These are phyloP conservation scores for Solanum aculeatissimum DNA, from an alignment of 305 asterid genomes.

Conservation along the genomic window DNA sequence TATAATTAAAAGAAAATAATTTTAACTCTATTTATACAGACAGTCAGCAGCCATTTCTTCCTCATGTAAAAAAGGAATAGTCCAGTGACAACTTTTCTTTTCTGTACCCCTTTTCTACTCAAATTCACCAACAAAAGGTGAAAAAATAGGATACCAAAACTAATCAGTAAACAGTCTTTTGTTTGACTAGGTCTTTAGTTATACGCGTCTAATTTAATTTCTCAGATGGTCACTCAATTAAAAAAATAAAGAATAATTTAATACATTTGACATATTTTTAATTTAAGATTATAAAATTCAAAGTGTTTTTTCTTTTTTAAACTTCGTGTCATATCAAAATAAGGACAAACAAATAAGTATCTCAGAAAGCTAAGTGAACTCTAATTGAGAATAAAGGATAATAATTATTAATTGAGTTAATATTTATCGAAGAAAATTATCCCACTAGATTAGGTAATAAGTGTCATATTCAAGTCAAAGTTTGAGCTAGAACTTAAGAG, in stretches of 20 bases:
- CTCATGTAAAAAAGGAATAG: constrained; percentile 6
- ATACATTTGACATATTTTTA: neutral
- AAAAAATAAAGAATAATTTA: neutral
- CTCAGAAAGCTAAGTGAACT: too few species aligned
- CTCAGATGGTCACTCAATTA: neutral
- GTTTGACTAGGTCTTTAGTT: neutral
- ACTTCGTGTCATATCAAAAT: neutral
- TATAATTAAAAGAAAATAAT: neutral
- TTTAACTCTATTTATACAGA: neutral
- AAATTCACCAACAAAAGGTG: neutral
- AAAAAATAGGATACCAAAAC: neutral
- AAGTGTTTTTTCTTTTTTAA: neutral
- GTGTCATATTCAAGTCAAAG: constrained; percentile 4
- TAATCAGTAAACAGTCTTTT: too few species aligned
- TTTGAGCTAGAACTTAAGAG: neutral
- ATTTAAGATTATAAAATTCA: neutral
- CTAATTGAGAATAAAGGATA: too few species aligned
- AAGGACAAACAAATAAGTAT: neutral
- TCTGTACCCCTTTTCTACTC: neutral
- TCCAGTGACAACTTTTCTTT: neutral
- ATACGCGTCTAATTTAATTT: rapidly evolving
- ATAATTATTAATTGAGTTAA: neutral
- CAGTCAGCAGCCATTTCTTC: constrained; percentile 7
- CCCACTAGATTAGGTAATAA: neutral
- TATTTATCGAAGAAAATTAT: neutral